phyloP scores from a whole-genome alignment of 371 early-diverging fungal species.

The Lichtheimia ramosa region DNA sequence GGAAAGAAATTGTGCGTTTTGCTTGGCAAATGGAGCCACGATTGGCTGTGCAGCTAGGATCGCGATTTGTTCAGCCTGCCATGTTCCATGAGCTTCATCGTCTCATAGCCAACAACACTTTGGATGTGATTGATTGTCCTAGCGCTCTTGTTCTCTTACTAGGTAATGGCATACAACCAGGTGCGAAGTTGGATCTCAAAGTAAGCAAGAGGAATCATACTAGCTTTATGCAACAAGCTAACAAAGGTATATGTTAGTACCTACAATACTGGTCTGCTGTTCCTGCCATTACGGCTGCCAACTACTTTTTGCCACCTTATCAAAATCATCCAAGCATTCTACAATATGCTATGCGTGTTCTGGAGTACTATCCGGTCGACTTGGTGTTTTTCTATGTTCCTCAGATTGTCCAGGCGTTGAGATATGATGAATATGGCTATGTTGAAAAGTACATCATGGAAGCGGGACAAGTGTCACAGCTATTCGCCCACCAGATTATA shows the following conservation, averaged over 20 bases:
- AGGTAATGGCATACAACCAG: constrained; percentile 47
- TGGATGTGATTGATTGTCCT: constrained; percentile 71
- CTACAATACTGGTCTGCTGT: constrained; percentile 91
- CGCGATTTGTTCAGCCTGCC: constrained; percentile 75
- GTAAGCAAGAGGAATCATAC: constrained; percentile 9
- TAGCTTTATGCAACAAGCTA: not conserved
- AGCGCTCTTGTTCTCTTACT: constrained; percentile 75
- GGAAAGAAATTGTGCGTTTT: constrained; percentile 73
- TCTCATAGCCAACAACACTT: constrained; percentile 64
- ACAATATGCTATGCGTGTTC: constrained; percentile 91
- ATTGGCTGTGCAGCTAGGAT: constrained; percentile 76
- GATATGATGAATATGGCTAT: constrained; percentile 86
- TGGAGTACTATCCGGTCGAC: constrained; percentile 90
- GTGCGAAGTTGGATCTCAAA: constrained; percentile 42
- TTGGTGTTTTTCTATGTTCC: constrained; percentile 98
- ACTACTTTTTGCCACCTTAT: constrained; percentile 71
- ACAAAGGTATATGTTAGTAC: constrained; percentile 47
- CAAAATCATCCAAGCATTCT: constrained; percentile 82
- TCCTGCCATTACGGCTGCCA: constrained; percentile 88
- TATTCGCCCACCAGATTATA: constrained; percentile 99
- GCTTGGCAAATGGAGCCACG: constrained; percentile 83
- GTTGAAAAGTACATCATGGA: constrained; percentile 91
- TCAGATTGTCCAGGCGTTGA: constrained; percentile 97
- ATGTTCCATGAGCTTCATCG: constrained; percentile 63
- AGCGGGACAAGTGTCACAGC: constrained; percentile 89